Evolutionary conservation across 2,329 filamentous ascomycete genomes (phyloP).

Genomic region (Bipolaris gigantea): DNA sequence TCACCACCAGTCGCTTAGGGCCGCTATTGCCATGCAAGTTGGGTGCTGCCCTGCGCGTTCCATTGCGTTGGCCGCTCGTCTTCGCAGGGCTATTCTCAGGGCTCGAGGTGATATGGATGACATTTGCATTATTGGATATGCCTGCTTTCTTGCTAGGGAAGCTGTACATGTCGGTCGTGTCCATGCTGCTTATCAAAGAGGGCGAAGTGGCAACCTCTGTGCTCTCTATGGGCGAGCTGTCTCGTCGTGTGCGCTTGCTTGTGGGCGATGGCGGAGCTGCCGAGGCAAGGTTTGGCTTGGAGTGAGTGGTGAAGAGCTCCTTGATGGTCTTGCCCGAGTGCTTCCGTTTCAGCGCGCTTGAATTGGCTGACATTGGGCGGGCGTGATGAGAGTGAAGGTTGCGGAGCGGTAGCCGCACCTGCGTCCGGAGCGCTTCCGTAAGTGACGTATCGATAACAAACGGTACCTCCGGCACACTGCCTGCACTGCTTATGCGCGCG

Average conservation of each 20-base stretch:
- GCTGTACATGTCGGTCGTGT: constrained; percentile 41
- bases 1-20: constrained; percentile 86
- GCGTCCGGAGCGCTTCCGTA: constrained; percentile 25
- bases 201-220: constrained; percentile 16
- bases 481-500: background rate
- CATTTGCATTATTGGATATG: constrained; percentile 18
- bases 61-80: constrained; percentile 42
- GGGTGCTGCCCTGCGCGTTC: constrained; percentile 54
- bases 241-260: constrained; percentile 37
- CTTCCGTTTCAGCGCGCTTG: constrained; percentile 43
- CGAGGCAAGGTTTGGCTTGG: constrained; percentile 34
- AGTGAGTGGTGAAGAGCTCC: constrained; percentile 42
- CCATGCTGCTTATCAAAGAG: constrained; percentile 26
- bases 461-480: background rate
- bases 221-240: constrained; percentile 22
- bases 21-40: constrained; percentile 67
- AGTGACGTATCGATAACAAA: constrained; percentile 19
- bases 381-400: constrained; percentile 12
- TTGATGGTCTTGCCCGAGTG: constrained; percentile 41
- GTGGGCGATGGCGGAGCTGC: constrained; percentile 34
- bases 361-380: constrained; percentile 39
- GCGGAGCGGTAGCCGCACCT: constrained; percentile 28
- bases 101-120: constrained; percentile 38
- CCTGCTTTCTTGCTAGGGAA: constrained; percentile 37
- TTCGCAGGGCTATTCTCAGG: constrained; percentile 50